Evolutionary conservation across 2,329 filamentous ascomycete genomes (phyloP).

Genomic region (Magnaporthiopsis incrustans): DNA sequence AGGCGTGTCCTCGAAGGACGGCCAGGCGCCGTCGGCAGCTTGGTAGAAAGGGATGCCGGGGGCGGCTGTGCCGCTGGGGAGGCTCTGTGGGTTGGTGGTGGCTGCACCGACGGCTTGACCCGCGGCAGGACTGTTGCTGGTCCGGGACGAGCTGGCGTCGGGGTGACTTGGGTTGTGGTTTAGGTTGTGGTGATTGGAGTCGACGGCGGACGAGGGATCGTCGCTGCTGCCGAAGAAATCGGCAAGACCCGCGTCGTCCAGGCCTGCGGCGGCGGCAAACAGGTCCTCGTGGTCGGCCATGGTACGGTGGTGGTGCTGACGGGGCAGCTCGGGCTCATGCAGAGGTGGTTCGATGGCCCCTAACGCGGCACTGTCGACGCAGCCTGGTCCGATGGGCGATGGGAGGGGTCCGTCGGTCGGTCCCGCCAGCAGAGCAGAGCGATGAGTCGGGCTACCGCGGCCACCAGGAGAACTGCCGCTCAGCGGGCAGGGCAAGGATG

Average conservation of each 20-base stretch:
- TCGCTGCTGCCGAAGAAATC: slow-evolving; percentile 8
- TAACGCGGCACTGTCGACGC: not conserved
- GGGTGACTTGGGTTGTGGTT: not conserved
- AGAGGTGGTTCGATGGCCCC: slow-evolving; percentile 10
- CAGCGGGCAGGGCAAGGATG: not conserved
- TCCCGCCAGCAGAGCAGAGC: not conserved
- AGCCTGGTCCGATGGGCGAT: not conserved
- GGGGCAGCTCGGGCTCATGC: slow-evolving; percentile 4
- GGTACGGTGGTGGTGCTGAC: slow-evolving; percentile 4
- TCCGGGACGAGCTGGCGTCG: not conserved
- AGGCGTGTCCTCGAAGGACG: slow-evolving; percentile 38
- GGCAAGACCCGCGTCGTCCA: slow-evolving; percentile 20
- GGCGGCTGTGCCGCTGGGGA: slow-evolving; percentile 18
- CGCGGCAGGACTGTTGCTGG: not conserved
- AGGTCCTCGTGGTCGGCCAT: slow-evolving; percentile 8
- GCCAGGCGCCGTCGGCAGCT: slow-evolving; percentile 33
- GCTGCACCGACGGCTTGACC: slow-evolving; percentile 15
- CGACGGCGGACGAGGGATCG: slow-evolving; percentile 1
- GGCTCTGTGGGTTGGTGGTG: slow-evolving; percentile 17
- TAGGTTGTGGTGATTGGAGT: slow-evolving; percentile 1
- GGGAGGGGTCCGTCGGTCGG: slow-evolving; percentile 1
- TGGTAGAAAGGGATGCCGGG: slow-evolving; percentile 22
- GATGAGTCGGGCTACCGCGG: not conserved
- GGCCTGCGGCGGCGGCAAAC: slow-evolving; percentile 28
- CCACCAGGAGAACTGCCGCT: not conserved